Conservation (phyloP, 768 basidiomycete species). For the Lentinula lateritia region DNA sequence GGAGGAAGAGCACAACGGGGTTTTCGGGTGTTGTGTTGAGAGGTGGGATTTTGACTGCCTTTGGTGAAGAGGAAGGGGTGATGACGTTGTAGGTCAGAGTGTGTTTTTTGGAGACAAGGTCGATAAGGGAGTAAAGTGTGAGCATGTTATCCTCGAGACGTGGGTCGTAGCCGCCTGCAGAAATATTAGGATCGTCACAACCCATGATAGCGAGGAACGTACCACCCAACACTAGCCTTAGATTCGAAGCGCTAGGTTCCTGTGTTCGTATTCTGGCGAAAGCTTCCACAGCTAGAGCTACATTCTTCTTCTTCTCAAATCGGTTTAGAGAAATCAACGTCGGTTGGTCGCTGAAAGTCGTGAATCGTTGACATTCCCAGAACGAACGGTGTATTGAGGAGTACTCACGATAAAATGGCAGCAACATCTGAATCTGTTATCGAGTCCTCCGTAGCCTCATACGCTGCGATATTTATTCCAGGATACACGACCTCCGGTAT, state of each 20-base stretch:
- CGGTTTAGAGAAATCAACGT: constrained; percentile 88
- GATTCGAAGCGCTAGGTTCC: constrained; percentile 21
- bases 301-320: constrained; percentile 95
- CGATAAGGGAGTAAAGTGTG: constrained; percentile 59
- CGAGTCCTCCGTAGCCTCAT: constrained; percentile 37
- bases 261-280: constrained; percentile 53
- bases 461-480: constrained; percentile 80
- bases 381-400: not conserved
- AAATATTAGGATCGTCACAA: not conserved
- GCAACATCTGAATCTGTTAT: constrained; percentile 46
- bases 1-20: constrained; percentile 78
- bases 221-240: constrained; percentile 82
- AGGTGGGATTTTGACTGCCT: constrained; percentile 28
- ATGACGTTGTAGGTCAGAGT: constrained; percentile 56
- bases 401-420: constrained; percentile 53
- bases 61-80: constrained; percentile 37
- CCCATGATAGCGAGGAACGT: constrained; percentile 8
- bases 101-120: constrained; percentile 41
- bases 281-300: constrained; percentile 70
- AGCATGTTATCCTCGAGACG: constrained; percentile 79
- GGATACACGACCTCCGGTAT: constrained; percentile 87
- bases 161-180: constrained; percentile 83
- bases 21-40: constrained; percentile 29
- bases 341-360: constrained; percentile 44
- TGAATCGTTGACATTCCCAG: not conserved